Evolutionary conservation across 2,329 filamentous ascomycete genomes (phyloP), one percentile per base, ranked within the genome.

Genomic region (Exophiala sp.): DNA sequence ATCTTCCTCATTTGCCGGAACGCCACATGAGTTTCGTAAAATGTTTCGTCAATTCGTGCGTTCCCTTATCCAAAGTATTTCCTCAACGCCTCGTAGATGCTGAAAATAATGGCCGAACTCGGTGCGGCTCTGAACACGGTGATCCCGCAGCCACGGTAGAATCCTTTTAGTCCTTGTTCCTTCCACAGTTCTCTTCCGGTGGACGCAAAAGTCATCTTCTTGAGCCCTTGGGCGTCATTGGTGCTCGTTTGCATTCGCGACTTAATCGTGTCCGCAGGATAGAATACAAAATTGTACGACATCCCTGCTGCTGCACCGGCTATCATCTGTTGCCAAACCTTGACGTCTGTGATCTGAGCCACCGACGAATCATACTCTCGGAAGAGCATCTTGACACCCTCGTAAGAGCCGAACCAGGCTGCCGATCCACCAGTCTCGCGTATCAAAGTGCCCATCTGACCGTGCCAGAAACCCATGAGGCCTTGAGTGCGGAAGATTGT

Each of bases 41-140:
- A 38, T 38, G 5, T 16, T 38, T 16, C 11, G 35, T 38, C 11
- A 12, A 38, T 38, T 38, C 35, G 24, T 38, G 12, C 33, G 14
- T 10, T 9, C 32, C 7, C 14, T 36, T 42, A 77, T 59, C 68
- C 69, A 65, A 94, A 79, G 62, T 83, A 75, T 59, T 78, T 79
- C 74, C 91, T 91, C 70, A 99, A 71, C 11, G 85, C 87, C 72
- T 97, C 94, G 68, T 91, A 97, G 57, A 97, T 85, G 58, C 94
- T 91, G 67, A 99, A 99, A 57, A 99, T 99, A 67, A 97, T 91
- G 6, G 94, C 94, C n/a, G 91, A 96, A 71, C 91, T 96, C 2
- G 94, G 94, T 32, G 91, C 91, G 34, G 91, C 88, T 57, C 94
- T 83, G 32, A 85, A 78, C 42, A 94, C 90, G 0, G 94, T 99